phyloP scores from a whole-genome alignment of 768 basidiomycete species.

The Pleurotus citrinopileatus region DNA sequence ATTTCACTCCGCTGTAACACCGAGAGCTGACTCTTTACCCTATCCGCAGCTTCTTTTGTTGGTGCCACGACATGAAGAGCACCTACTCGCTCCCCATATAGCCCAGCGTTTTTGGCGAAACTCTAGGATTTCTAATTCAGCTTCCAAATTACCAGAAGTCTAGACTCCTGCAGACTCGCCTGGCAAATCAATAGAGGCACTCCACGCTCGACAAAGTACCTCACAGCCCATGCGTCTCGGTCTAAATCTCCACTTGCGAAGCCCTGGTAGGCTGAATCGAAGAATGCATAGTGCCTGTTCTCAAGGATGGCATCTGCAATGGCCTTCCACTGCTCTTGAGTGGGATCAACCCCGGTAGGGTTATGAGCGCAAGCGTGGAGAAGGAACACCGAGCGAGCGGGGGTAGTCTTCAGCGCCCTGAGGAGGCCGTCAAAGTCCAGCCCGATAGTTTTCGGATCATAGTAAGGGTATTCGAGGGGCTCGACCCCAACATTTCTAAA shows the following conservation, averaged over 20 bases:
- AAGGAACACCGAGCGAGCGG: constrained; percentile 79
- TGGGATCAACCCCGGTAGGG: constrained; percentile 95
- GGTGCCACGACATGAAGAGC: constrained; percentile 83
- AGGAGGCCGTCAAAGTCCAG: constrained; percentile 77
- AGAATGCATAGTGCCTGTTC: constrained; percentile 84
- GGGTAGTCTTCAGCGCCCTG: constrained; percentile 56
- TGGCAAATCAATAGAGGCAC: constrained; percentile 87
- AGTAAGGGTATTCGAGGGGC: constrained; percentile 90
- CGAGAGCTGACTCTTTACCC: constrained; percentile 85
- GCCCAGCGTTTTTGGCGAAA: constrained; percentile 95
- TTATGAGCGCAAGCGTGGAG: constrained; percentile 96
- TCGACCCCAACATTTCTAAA: constrained; percentile 88
- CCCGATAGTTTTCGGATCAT: constrained; percentile 85
- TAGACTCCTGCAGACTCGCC: constrained; percentile 39
- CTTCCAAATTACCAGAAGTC: constrained; percentile 4
- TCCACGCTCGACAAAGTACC: constrained; percentile 75
- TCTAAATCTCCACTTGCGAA: constrained; percentile 93
- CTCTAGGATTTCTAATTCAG: constrained; percentile 46
- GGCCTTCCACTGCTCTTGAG: constrained; percentile 77
- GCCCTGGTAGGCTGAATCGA: constrained; percentile 96
- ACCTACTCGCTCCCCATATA: constrained; percentile 94
- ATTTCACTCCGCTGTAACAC: constrained; percentile 93
- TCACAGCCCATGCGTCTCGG: constrained; percentile 88
- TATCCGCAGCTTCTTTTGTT: constrained; percentile 59
- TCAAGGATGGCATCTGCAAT: constrained; percentile 70